Percentiles rank a stretch among this genome's conserved stretches.
phyloP scores from a whole-genome alignment of 257 asterid genomes.

The Cruciata laevipes region DNA sequence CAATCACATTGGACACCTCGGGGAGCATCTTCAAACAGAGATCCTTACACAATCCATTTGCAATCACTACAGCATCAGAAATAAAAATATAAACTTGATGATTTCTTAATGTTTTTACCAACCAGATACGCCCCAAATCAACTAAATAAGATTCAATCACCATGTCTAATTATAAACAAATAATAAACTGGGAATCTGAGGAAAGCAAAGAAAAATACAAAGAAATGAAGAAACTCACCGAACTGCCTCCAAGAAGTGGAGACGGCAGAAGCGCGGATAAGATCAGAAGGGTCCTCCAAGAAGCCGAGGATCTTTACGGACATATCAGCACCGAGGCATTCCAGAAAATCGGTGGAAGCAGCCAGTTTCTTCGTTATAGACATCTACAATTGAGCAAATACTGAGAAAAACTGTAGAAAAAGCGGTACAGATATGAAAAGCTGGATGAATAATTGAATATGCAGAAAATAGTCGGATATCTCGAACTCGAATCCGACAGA shows the following conservation, averaged over 20 bases:
- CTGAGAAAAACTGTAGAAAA: background rate
- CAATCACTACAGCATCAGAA: conserved; percentile 45
- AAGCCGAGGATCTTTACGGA: conserved; percentile 41
- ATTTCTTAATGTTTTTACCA: conserved; percentile 3
- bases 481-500: background rate
- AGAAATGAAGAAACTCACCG: conserved; percentile 34
- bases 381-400: background rate
- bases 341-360: conserved; percentile 39
- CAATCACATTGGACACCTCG: conserved; percentile 35
- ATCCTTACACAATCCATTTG: conserved; percentile 48
- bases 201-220: background rate
- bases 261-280: conserved; percentile 56
- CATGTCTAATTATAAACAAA: no score
- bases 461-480: background rate
- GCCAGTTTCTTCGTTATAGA: conserved; percentile 26
- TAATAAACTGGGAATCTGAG: no score
- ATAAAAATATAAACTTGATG: background rate
- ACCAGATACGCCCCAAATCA: background rate
- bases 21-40: conserved; percentile 59
- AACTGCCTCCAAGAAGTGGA: conserved; percentile 65
- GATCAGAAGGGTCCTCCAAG: conserved; percentile 68
- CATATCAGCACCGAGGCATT: conserved; percentile 55
- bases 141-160: background rate
- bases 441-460: background rate
- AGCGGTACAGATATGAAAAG: background rate